Evolutionary conservation across 2,329 filamentous ascomycete genomes (phyloP).

Genomic region (Trichoderma asperellum): DNA sequence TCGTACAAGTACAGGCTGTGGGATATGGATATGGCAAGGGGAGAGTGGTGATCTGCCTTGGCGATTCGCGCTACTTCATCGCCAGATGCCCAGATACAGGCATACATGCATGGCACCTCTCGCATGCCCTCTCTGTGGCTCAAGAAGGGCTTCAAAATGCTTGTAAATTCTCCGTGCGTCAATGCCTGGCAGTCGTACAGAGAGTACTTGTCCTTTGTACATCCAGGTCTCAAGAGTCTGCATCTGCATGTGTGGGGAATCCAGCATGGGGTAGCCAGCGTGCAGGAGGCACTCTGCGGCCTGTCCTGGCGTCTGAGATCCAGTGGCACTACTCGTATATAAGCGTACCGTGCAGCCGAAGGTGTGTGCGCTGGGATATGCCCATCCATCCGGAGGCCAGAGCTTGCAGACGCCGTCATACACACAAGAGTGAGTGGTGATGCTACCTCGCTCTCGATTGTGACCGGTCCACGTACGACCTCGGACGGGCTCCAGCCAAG

Average conservation of each 20-base stretch:
- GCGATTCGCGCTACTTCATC: not conserved
- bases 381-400: not conserved
- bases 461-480: constrained; percentile 18
- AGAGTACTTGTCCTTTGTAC: not conserved
- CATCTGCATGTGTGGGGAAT: constrained; percentile 16
- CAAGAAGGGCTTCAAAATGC: not conserved
- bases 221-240: constrained; percentile 8
- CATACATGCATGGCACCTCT: not conserved
- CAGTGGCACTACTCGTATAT: constrained; percentile 6
- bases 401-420: constrained; percentile 17
- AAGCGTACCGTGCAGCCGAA: constrained; percentile 4
- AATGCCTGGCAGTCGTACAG: not conserved
- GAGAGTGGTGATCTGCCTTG: not conserved
- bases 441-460: not conserved
- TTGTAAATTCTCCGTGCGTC: not conserved
- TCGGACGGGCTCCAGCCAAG: constrained; percentile 9
- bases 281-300: constrained; percentile 16
- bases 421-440: not conserved
- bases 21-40: not conserved
- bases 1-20: not conserved
- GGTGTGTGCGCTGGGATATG: constrained; percentile 13
- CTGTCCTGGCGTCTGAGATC: constrained; percentile 15
- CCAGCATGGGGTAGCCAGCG: constrained; percentile 11
- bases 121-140: not conserved
- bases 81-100: not conserved